phyloP scores from a whole-genome alignment of 108 stramenopile genomes.

The Cyclotella cryptica region DNA sequence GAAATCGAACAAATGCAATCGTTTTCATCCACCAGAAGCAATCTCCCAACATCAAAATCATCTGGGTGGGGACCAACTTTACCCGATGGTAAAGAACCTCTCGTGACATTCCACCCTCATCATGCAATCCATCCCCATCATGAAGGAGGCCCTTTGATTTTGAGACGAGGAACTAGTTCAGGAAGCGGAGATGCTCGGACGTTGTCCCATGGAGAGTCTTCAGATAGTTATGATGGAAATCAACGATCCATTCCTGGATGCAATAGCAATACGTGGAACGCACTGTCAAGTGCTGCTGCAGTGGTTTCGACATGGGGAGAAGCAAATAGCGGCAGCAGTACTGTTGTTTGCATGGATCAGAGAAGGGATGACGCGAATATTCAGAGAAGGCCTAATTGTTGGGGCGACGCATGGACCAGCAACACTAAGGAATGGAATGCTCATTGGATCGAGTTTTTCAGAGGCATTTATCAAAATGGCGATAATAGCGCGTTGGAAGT shows the following conservation, averaged over 20 bases:
- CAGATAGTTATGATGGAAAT: background rate
- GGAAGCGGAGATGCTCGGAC: background rate
- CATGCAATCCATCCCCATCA: constrained; percentile 58
- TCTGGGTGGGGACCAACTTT: constrained; percentile 39
- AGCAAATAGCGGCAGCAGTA: background rate
- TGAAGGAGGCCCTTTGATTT: constrained; percentile 19
- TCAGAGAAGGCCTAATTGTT: constrained; percentile 50
- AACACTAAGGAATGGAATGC: constrained; percentile 62
- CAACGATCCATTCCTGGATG: background rate
- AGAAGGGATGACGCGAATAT: background rate
- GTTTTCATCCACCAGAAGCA: background rate
- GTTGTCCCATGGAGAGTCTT: constrained; percentile 11
- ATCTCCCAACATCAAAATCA: background rate
- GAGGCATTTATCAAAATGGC: constrained; percentile 68
- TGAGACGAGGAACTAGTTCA: constrained; percentile 16
- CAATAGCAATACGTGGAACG: background rate
- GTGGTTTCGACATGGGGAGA: background rate
- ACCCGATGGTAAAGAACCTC: constrained; percentile 38
- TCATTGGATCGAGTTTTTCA: constrained; percentile 62
- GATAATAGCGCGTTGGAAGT: constrained; percentile 65
- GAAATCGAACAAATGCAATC: background rate
- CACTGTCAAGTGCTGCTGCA: background rate
- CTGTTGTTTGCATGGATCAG: background rate
- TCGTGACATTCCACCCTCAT: constrained; percentile 52
- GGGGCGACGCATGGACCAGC: constrained; percentile 65